Conservation (phyloP, 352 stramenopile genomes). For the Phytophthora multivora region DNA sequence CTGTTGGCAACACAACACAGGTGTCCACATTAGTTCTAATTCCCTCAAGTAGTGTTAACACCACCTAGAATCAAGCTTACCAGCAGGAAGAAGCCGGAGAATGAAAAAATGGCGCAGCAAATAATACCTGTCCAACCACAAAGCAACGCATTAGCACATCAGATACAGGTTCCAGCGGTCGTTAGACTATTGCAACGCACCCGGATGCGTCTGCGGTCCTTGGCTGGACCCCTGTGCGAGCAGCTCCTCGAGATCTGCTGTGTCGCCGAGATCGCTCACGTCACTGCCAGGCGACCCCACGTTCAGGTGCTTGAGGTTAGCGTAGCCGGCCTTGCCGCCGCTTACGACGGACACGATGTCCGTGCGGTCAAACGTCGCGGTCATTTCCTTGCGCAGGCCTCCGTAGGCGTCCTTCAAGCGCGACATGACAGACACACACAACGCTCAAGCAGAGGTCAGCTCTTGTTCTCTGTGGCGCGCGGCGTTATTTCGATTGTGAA, state of each 20-base stretch:
- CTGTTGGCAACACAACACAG: constrained; percentile 32
- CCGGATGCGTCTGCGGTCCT: constrained; percentile 73
- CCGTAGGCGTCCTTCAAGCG: constrained; percentile 82
- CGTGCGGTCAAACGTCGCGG: constrained; percentile 63
- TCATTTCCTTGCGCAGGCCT: constrained; percentile 83
- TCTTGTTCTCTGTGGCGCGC: constrained; percentile 14
- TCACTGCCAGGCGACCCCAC: constrained; percentile 76
- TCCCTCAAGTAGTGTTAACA: not conserved
- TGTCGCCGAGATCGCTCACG: constrained; percentile 81
- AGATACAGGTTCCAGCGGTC: too few relatives aligned
- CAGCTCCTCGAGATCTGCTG: constrained; percentile 78
- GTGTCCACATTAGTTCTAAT: not conserved
- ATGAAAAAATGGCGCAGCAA: constrained; percentile 80
- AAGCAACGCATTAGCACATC: not conserved
- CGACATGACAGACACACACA: constrained; percentile 44
- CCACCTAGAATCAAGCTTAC: constrained; percentile 27
- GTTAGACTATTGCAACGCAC: constrained; percentile 22
- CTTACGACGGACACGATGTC: constrained; percentile 75
- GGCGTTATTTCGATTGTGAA: constrained; percentile 29
- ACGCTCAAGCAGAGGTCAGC: constrained; percentile 18
- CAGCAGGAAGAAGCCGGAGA: constrained; percentile 74
- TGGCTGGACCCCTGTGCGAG: constrained; percentile 74
- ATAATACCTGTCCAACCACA: constrained; percentile 50
- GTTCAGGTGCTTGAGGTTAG: constrained; percentile 85
- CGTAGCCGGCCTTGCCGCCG: constrained; percentile 76